Base-by-base conservation (phyloP, 768 basidiomycete species). In the Boletus speciosus region DNA sequence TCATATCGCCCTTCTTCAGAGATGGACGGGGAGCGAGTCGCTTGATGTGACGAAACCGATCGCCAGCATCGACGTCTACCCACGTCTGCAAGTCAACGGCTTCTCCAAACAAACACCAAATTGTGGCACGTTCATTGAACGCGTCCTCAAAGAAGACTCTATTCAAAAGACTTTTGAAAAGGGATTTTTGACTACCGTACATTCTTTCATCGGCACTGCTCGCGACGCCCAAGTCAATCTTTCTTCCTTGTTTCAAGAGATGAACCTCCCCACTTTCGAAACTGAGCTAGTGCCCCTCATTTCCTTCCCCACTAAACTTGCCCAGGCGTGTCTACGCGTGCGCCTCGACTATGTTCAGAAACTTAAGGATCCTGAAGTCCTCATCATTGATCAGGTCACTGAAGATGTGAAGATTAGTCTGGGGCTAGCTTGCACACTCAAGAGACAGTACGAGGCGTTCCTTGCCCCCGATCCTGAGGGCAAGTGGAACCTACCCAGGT, bases 111-210 rank as follows among this genome's bases (percentile, higher is more conserved):
- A 63, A 47, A 74, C 77, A 42, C 69, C 83, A 5, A 87, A 87
- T 60, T 84, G 86, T 21, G 85, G 86, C 19, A 91, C 90, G 35
- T 99, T 98, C 69, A 88, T 98, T 34, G 97, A 98, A 68, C 84
- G 93, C 29, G 75, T 98, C 25, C 79, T 97, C 54, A 98, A 98
- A 69, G 96, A 98, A 70, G 96, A 98, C 64, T 88, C 88, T n/a
- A 86, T 98, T 64, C 90, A 95, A 70, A 81, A 88, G 56, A 93
- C 91, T 9, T 98, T 99, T 69, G 93, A 95, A 70, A 93, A 89
- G 61, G 88, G 89, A 14, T 91, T 89, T 60, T 78, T 93, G 62
- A 85, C 84, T 38, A 93, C 90, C n/a, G 83, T 96, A 7, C 88
- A 93, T 68, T 76, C 84, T 14, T 88, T 95, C 62, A 84, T 98